These are phyloP conservation scores for Talaromyces liani DNA, from an alignment of 495 filamentous ascomycete species.

Conservation along the genomic window DNA sequence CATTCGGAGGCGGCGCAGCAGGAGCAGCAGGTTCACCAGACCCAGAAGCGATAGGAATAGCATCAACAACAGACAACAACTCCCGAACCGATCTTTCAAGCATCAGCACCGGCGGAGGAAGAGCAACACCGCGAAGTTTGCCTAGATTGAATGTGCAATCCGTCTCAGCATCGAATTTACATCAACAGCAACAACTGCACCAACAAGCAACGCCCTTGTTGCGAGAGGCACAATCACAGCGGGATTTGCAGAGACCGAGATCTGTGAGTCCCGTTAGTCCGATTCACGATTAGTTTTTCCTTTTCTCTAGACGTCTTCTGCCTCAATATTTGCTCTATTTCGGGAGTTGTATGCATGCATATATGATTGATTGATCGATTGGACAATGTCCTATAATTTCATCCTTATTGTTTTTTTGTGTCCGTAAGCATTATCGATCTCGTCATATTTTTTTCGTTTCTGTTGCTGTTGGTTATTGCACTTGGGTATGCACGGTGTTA, in stretches of 20 bases:
- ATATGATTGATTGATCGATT: not conserved
- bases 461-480: not conserved
- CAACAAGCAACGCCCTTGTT: not conserved
- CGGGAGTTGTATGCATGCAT: not conserved
- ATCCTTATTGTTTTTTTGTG: not conserved
- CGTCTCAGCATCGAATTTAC: not conserved
- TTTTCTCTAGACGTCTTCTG: not conserved
- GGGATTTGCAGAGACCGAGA: not conserved
- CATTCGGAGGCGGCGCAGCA: not conserved
- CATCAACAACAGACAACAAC: not conserved
- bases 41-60: not conserved
- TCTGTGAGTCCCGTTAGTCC: not conserved
- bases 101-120: not conserved
- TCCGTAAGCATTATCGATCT: not conserved
- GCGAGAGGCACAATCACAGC: not conserved
- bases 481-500: not conserved
- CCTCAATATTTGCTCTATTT: not conserved
- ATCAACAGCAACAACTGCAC: constrained; percentile 1
- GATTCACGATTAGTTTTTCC: not conserved
- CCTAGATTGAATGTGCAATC: not conserved
- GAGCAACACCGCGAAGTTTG: not conserved
- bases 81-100: constrained; percentile 6
- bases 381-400: not conserved
- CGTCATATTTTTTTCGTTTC: not conserved
- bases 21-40: not conserved